A percentile compares a stretch with the other conserved stretches of the same genome.
phyloP scores from a whole-genome alignment of 306 rosid genomes.

The Hylodesmum podocarpum region DNA sequence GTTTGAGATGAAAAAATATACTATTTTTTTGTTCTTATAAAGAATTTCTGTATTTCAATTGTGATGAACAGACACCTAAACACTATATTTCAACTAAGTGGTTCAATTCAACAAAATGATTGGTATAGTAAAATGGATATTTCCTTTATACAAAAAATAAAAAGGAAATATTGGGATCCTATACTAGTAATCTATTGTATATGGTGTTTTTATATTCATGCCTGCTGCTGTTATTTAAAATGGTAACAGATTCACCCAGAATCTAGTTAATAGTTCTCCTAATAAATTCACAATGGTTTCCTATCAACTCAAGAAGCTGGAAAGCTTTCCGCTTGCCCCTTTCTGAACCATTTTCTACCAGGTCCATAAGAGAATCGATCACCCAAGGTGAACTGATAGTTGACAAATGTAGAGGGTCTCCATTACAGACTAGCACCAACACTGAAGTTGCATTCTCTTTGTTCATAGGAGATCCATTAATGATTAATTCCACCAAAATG shows the following conservation, averaged over 20 bases:
- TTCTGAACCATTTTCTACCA: constrained; percentile 67
- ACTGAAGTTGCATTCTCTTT: constrained; percentile 88
- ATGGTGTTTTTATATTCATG: neutral
- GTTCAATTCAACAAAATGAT: constrained; percentile 9
- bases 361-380: constrained; percentile 49
- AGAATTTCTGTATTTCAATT: constrained; percentile 10
- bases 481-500: constrained; percentile 60
- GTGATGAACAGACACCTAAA: neutral
- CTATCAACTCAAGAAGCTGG: constrained; percentile 67
- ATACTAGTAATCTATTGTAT: neutral
- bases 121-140: neutral
- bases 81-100: neutral
- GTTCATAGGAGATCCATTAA: constrained; percentile 63
- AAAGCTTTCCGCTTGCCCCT: constrained; percentile 77
- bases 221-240: constrained; percentile 29
- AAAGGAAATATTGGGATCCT: constrained; percentile 19
- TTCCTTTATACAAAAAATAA: constrained; percentile 32
- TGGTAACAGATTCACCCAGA: constrained; percentile 42
- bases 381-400: constrained; percentile 56
- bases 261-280: constrained; percentile 38
- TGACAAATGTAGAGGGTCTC: constrained; percentile 50
- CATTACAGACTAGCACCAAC: constrained; percentile 66
- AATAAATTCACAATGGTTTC: constrained; percentile 45
- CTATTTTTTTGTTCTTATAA: neutral
- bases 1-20: neutral